These are phyloP conservation scores for Flaveria bidentis DNA, from an alignment of 129 eudicot genomes.

Conservation along the genomic window DNA sequence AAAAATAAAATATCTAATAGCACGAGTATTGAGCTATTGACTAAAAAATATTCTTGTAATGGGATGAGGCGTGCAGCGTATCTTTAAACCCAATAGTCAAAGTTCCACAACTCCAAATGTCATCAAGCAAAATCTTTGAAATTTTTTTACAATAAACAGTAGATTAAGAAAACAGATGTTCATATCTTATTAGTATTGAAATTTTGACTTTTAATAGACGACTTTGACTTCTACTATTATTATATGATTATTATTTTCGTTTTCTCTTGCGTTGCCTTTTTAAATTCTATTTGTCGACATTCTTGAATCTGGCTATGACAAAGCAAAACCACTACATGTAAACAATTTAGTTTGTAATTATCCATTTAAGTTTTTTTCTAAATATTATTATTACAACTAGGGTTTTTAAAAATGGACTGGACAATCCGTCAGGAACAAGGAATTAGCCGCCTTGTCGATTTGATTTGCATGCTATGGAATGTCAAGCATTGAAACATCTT, in stretches of 20 bases:
- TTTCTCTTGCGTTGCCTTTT: conserved; percentile 8
- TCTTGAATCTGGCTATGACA: conserved; percentile 15
- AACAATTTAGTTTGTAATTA: not conserved
- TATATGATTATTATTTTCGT: not conserved
- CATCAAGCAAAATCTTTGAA: conserved; percentile 4
- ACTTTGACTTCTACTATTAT: conserved; percentile 4
- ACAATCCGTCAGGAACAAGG: not conserved
- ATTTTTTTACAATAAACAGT: not conserved
- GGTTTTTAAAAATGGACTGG: not conserved
- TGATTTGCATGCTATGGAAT: not conserved
- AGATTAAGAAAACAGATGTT: not conserved
- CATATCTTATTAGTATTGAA: not conserved
- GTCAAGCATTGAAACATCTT: not conserved
- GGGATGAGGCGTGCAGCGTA: not conserved
- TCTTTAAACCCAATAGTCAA: conserved; percentile 4
- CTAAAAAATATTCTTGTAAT: not conserved
- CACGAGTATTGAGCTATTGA: not conserved
- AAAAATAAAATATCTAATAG: not conserved
- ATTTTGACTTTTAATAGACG: not conserved
- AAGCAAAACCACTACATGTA: conserved; percentile 4
- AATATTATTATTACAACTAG: not conserved
- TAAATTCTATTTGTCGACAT: conserved; percentile 8
- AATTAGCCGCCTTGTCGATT: not conserved
- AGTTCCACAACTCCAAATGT: conserved; percentile 1
- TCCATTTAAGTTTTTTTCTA: not conserved